Conservation (phyloP, 805 yeast species). For the Kazachstania psychrophila region DNA sequence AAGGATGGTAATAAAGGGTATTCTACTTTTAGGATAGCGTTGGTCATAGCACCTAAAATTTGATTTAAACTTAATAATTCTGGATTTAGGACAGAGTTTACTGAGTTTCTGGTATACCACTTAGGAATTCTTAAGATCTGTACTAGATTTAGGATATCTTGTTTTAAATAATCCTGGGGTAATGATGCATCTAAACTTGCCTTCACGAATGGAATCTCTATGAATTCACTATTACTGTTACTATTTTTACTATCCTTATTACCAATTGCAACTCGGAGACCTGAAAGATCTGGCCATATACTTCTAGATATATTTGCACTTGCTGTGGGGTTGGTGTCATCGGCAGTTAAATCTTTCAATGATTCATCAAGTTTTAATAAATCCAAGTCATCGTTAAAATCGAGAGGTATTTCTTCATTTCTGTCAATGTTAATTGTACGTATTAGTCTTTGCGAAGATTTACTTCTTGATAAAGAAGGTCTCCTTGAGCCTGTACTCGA, state of each 20-base stretch:
- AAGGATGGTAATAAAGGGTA: constrained; percentile 54
- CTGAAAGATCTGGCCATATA: constrained; percentile 5
- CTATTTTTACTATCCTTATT: constrained; percentile 4
- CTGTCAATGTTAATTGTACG: constrained; percentile 24
- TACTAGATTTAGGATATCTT: constrained; percentile 60
- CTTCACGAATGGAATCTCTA: constrained; percentile 40
- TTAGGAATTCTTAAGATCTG: constrained; percentile 59
- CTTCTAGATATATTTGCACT: neutral
- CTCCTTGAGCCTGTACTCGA: constrained; percentile 13
- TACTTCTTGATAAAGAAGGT: constrained; percentile 19
- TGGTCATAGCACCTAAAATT: constrained; percentile 89
- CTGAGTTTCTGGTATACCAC: constrained; percentile 53
- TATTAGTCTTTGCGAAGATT: constrained; percentile 24
- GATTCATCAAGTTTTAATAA: neutral
- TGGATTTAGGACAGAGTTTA: constrained; percentile 26
- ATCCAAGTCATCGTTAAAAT: neutral
- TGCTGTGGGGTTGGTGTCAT: no score
- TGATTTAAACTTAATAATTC: constrained; percentile 47
- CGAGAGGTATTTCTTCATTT: constrained; percentile 7
- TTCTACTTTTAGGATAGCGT: constrained; percentile 72
- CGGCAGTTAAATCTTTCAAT: neutral
- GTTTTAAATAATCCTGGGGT: constrained; percentile 78
- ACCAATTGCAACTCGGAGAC: constrained; percentile 8
- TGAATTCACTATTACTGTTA: constrained; percentile 12
- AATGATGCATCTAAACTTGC: constrained; percentile 64